phyloP scores from a whole-genome alignment of 2,329 filamentous ascomycete species.

The Penicillium hordei region DNA sequence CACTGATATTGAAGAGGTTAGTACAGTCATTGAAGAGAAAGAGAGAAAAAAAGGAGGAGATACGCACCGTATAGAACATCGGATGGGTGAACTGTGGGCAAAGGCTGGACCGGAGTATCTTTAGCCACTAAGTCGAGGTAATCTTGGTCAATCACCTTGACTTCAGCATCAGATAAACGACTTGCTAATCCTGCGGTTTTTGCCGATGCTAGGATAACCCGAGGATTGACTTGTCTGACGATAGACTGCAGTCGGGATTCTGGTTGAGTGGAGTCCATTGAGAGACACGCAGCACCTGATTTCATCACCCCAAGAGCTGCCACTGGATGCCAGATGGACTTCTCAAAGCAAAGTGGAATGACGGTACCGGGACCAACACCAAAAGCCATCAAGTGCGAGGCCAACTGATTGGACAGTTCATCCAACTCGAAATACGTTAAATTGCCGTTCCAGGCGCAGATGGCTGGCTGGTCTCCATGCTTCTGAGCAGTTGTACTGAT shows the following conservation, averaged over 20 bases:
- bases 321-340: constrained; percentile 1
- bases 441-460: constrained; percentile 2
- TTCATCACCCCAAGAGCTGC: not conserved
- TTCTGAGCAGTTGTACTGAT: not conserved
- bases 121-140: not conserved
- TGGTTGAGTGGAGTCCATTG: constrained; percentile 1
- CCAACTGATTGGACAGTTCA: not conserved
- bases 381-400: not conserved
- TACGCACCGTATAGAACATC: not conserved
- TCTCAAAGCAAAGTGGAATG: constrained; percentile 3
- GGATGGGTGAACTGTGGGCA: not conserved
- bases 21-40: not conserved
- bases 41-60: too few species aligned
- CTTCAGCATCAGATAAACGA: not conserved
- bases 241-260: not conserved
- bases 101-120: too few species aligned
- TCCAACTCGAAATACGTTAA: not conserved
- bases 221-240: not conserved
- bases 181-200: not conserved
- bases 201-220: not conserved
- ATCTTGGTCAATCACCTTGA: not conserved
- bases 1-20: not conserved
- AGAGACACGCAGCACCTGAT: not conserved
- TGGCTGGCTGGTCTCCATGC: not conserved
- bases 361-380: not conserved